These are phyloP conservation scores for Harrya chromipes DNA, from an alignment of 768 basidiomycete genomes.

Conservation along the genomic window DNA sequence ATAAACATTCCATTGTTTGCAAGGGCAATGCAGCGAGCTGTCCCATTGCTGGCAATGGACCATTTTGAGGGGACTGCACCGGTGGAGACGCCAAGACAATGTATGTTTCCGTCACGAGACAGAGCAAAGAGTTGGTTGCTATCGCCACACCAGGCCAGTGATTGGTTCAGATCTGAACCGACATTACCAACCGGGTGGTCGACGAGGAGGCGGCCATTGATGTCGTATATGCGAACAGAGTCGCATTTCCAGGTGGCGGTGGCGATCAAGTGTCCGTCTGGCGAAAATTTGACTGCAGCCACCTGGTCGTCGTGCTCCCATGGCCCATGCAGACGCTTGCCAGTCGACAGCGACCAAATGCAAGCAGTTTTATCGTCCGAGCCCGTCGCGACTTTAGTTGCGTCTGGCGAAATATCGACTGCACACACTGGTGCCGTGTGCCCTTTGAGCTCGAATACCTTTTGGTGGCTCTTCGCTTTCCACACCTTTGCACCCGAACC, in stretches of 20 bases:
- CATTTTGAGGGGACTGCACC: neutral
- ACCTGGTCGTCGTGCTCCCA: neutral
- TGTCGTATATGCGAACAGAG: neutral
- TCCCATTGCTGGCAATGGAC: neutral
- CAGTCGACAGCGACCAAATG: neutral
- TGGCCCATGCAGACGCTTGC: neutral
- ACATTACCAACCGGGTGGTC: neutral
- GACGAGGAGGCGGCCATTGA: neutral
- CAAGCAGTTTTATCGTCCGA: neutral
- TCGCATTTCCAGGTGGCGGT: neutral
- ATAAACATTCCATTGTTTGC: neutral
- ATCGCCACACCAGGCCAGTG: neutral
- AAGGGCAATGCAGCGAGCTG: neutral
- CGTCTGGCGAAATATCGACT: neutral
- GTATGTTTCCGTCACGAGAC: neutral
- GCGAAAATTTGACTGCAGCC: neutral
- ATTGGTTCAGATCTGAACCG: neutral
- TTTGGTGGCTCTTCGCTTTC: neutral
- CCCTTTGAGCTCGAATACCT: neutral
- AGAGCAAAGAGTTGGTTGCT: neutral
- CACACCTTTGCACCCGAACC: neutral
- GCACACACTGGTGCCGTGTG: neutral
- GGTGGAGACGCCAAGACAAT: neutral
- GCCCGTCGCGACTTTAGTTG: neutral
- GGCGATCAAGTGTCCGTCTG: neutral